These are phyloP conservation scores for Ophiosphaerella narmari DNA, from an alignment of 2,329 filamentous ascomycete genomes.

Conservation along the genomic window DNA sequence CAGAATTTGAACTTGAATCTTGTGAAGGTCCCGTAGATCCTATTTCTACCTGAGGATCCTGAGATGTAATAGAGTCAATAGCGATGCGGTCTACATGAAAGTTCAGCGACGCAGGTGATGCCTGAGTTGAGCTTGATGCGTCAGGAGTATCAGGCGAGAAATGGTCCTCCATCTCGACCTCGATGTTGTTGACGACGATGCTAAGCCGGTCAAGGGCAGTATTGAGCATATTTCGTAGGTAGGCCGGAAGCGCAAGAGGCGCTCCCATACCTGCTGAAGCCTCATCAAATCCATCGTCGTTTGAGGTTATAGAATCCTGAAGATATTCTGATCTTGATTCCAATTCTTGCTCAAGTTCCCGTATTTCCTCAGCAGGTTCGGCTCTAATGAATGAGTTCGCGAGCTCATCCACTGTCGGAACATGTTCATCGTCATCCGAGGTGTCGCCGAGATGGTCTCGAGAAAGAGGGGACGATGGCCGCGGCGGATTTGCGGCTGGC, in stretches of 20 bases:
- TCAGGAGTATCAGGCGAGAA: conserved; percentile 56
- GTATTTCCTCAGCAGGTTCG: conserved; percentile 68
- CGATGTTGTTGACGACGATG: conserved; percentile 67
- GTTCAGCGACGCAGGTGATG: conserved; percentile 65
- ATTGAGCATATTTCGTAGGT: conserved; percentile 73
- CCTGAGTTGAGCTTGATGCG: conserved; percentile 53
- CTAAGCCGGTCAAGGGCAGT: conserved; percentile 74
- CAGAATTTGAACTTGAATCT: conserved; percentile 57
- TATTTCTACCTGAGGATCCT: conserved; percentile 29
- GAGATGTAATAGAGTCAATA: conserved; percentile 64
- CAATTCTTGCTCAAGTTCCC: conserved; percentile 70
- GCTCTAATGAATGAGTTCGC: conserved; percentile 79
- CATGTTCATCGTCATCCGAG: conserved; percentile 39
- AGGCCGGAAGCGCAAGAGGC: conserved; percentile 68
- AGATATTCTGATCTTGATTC: conserved; percentile 66
- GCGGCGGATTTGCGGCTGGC: conserved; percentile 7
- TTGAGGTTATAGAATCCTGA: conserved; percentile 62
- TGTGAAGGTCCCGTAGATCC: conserved; percentile 12
- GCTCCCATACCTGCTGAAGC: conserved; percentile 70
- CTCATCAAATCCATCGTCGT: conserved; percentile 68
- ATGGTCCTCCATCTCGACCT: conserved; percentile 66
- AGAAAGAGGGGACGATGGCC: conserved; percentile 11
- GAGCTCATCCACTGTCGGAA: conserved; percentile 73
- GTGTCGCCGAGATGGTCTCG: conserved; percentile 20
- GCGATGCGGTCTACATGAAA: conserved; percentile 67